Evolutionary conservation across 1,139 yeast species (phyloP).

Genomic region (Debaryomyces subglobosus): DNA sequence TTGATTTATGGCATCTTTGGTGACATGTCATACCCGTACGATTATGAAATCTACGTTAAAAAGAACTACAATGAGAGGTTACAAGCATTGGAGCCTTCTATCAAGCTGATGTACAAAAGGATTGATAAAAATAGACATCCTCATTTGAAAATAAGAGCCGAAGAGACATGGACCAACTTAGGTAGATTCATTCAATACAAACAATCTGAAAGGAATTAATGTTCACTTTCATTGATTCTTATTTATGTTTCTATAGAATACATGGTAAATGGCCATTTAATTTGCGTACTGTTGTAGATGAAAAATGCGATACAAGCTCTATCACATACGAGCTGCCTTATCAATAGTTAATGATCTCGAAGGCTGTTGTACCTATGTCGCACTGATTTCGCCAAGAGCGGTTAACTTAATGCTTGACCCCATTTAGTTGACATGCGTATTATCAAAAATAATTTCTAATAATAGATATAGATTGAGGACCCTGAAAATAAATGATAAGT

Average conservation of each 20-base stretch:
- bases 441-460: neutral
- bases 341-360: neutral
- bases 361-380: neutral
- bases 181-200: conserved; percentile 81
- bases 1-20: conserved; percentile 77
- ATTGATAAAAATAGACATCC: conserved; percentile 69
- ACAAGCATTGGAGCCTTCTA: conserved; percentile 45
- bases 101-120: conserved; percentile 57
- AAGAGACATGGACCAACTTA: conserved; percentile 68
- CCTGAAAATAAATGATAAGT: neutral
- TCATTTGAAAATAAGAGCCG: conserved; percentile 63
- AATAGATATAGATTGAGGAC: neutral
- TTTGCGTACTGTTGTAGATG: neutral
- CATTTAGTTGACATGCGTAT: neutral
- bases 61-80: conserved; percentile 53
- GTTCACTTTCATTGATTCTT: neutral
- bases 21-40: conserved; percentile 71
- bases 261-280: neutral
- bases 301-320: neutral
- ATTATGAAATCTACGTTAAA: conserved; percentile 64
- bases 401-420: neutral
- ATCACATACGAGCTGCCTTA: neutral
- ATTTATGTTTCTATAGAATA: neutral
- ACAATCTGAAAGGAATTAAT: conserved; percentile 19
- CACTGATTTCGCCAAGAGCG: neutral